phyloP scores from a whole-genome alignment of 257 asterid genomes.

The Nicotiana noctiflora region DNA sequence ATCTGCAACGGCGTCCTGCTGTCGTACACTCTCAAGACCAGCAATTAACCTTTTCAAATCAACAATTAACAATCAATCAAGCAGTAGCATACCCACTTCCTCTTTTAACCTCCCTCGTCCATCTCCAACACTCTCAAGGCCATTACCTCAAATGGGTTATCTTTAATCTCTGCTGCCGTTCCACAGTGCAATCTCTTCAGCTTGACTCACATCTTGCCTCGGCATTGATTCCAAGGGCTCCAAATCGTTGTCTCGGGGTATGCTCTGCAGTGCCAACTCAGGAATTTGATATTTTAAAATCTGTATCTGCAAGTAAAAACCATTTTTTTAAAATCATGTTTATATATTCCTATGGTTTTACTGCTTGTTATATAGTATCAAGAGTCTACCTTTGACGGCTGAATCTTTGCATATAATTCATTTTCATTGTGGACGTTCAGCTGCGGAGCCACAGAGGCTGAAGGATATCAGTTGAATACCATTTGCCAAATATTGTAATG shows the following conservation, averaged over 20 bases:
- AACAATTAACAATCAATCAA: conserved; percentile 38
- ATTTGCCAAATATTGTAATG: too few species aligned
- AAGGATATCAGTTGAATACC: too few species aligned
- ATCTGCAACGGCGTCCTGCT: conserved; percentile 52
- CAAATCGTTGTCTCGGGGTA: conserved; percentile 98
- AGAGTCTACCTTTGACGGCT: not conserved
- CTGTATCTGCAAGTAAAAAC: conserved; percentile 51
- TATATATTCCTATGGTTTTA: not conserved
- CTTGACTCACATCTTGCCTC: conserved; percentile 80
- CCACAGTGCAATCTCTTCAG: conserved; percentile 68
- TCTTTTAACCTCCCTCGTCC: conserved; percentile 15
- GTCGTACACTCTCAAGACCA: conserved; percentile 59
- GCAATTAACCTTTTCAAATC: conserved; percentile 57
- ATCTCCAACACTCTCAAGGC: conserved; percentile 30
- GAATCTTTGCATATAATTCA: not conserved
- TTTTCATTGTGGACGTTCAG: not conserved
- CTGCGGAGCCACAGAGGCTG: too few species aligned
- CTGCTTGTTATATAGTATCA: not conserved
- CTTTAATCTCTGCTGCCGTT: conserved; percentile 74
- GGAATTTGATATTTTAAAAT: conserved; percentile 82
- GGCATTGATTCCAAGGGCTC: conserved; percentile 67
- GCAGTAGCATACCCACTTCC: conserved; percentile 2
- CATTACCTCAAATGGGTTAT: conserved; percentile 48
- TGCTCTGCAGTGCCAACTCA: conserved; percentile 94
- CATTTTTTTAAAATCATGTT: conserved; percentile 13